Evolutionary conservation across 2,329 filamentous ascomycete genomes (phyloP).

Genomic region (Aureobasidium namibiae): DNA sequence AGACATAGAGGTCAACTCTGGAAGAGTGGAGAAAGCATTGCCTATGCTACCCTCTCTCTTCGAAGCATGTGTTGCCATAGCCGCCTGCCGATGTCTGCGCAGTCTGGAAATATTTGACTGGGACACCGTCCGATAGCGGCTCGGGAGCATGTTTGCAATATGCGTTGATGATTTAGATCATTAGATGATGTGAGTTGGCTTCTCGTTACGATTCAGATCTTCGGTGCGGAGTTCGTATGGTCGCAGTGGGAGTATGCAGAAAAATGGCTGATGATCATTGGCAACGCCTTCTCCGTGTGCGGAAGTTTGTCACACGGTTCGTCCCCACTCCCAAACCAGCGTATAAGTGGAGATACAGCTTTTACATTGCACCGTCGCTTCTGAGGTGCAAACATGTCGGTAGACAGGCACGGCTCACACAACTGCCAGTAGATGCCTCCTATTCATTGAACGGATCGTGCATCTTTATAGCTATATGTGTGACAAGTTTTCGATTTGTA

Average conservation of each 20-base stretch:
- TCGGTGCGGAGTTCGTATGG: neutral
- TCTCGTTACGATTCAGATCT: neutral
- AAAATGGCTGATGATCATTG: neutral
- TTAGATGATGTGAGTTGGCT: no score
- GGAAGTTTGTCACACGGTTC: no score
- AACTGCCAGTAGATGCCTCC: no score
- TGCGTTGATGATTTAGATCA: neutral
- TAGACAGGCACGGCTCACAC: no score
- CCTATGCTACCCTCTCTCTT: constrained; percentile 42
- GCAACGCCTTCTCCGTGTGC: neutral
- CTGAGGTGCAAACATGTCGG: no score
- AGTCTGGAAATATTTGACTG: neutral
- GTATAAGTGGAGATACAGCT: no score
- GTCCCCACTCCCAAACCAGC: no score
- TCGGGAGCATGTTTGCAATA: neutral
- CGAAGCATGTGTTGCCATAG: constrained; percentile 38
- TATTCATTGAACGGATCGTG: no score
- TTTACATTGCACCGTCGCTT: no score
- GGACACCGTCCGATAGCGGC: neutral
- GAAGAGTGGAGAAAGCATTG: constrained; percentile 41
- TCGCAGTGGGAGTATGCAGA: neutral
- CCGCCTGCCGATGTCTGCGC: neutral
- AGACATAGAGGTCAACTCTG: constrained; percentile 35
- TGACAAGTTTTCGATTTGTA: no score
- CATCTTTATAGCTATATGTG: no score